phyloP scores from a whole-genome alignment of 2,329 filamentous ascomycete species.

The Cercospora brassicicola region DNA sequence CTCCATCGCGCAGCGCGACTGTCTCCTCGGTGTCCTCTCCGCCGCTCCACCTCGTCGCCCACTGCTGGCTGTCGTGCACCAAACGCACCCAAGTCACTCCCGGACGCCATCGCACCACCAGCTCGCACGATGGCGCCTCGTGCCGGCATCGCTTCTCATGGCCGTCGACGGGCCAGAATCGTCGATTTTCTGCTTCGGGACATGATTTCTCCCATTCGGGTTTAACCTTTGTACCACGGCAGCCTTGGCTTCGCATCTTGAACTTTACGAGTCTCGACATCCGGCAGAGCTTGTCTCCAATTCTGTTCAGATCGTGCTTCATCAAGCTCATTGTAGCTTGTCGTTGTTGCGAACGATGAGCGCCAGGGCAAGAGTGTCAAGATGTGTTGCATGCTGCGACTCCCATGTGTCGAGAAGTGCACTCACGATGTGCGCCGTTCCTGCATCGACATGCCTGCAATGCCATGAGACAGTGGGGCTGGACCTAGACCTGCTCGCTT shows the following conservation, averaged over 20 bases:
- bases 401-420: neutral
- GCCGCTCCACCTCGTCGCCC: neutral
- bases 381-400: neutral
- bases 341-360: neutral
- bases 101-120: neutral
- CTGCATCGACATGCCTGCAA: slow-evolving; percentile 8
- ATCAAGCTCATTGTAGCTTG: neutral
- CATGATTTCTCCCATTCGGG: neutral
- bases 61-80: neutral
- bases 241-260: slow-evolving; percentile 2
- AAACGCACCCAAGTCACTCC: neutral
- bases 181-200: neutral
- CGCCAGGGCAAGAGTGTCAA: neutral
- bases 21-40: neutral
- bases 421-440: neutral
- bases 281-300: neutral
- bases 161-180: slow-evolving; percentile 1
- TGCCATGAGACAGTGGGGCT: slow-evolving; percentile 8
- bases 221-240: neutral
- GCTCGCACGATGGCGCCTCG: neutral
- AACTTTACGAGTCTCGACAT: neutral
- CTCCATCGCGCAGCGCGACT: neutral
- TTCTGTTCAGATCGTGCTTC: neutral
- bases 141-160: neutral
- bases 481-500: neutral